phyloP scores from a whole-genome alignment of 371 early-diverging fungal genomes.

The Lichtheimia hyalospora region DNA sequence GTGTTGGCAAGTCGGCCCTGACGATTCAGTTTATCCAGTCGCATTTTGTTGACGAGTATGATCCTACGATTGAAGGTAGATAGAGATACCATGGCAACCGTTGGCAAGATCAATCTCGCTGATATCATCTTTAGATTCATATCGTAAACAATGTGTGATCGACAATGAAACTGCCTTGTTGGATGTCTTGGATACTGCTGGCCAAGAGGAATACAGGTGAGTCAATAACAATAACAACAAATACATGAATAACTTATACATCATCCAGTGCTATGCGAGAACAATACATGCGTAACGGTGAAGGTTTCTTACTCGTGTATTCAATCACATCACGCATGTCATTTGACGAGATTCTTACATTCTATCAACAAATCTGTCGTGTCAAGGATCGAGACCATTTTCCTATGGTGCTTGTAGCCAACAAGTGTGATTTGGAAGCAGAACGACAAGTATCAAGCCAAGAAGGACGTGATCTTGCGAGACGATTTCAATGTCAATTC shows the following conservation, averaged over 20 bases:
- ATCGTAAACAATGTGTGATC: conserved; percentile 85
- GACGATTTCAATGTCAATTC: conserved; percentile 73
- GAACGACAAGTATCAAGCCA: conserved; percentile 63
- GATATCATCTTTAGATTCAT: conserved; percentile 66
- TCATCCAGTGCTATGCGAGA: conserved; percentile 66
- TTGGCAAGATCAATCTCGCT: not conserved
- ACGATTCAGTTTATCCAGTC: conserved; percentile 91
- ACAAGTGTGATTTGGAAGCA: conserved; percentile 90
- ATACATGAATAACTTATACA: not conserved
- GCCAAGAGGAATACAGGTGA: conserved; percentile 87
- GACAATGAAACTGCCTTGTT: conserved; percentile 83
- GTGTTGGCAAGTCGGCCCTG: conserved; percentile 84
- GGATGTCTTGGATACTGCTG: conserved; percentile 93
- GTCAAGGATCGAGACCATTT: conserved; percentile 83
- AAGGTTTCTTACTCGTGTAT: conserved; percentile 48
- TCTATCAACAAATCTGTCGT: conserved; percentile 77
- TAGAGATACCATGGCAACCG: not conserved
- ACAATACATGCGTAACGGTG: conserved; percentile 81
- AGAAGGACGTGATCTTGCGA: conserved; percentile 85
- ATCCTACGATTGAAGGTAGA: conserved; percentile 89
- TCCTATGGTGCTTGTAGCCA: conserved; percentile 91
- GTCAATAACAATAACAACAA: not conserved
- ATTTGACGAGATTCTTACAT: conserved; percentile 79
- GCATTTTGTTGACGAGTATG: conserved; percentile 90
- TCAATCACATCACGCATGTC: conserved; percentile 75